Conservation (phyloP, 2,329 filamentous ascomycete genomes). For the Emericellopsis atlantica region DNA sequence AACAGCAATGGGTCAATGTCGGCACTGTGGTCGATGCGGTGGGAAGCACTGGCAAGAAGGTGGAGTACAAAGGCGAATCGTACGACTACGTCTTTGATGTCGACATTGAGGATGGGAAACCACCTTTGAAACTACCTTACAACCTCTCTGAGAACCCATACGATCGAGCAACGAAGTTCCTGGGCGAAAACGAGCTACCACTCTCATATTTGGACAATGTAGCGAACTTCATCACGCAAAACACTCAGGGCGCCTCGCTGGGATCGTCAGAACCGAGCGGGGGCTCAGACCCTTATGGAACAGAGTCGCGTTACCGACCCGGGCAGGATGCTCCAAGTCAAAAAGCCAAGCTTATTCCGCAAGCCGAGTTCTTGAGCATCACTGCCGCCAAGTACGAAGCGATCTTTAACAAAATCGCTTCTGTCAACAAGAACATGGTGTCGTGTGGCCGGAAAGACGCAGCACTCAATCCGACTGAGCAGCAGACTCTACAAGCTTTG, state of each 20-base stretch:
- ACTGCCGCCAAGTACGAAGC: slow-evolving; percentile 59
- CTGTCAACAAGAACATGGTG: slow-evolving; percentile 63
- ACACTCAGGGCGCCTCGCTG: slow-evolving; percentile 78
- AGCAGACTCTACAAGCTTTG: slow-evolving; percentile 48
- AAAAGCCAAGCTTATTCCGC: slow-evolving; percentile 54
- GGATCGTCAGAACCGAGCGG: slow-evolving; percentile 43
- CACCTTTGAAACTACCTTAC: slow-evolving; percentile 84
- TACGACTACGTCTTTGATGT: slow-evolving; percentile 97
- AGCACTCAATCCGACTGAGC: slow-evolving; percentile 60
- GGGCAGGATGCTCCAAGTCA: slow-evolving; percentile 31
- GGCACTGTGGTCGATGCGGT: slow-evolving; percentile 90
- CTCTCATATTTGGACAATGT: slow-evolving; percentile 83
- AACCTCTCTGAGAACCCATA: slow-evolving; percentile 90
- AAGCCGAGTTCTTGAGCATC: slow-evolving; percentile 68
- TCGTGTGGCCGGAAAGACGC: slow-evolving; percentile 59
- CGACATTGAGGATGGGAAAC: slow-evolving; percentile 89
- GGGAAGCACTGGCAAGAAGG: slow-evolving; percentile 69
- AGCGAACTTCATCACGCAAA: slow-evolving; percentile 81
- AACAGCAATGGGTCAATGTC: slow-evolving; percentile 70
- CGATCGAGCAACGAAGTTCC: slow-evolving; percentile 81
- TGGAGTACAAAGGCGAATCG: slow-evolving; percentile 67
- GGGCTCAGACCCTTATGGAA: slow-evolving; percentile 62
- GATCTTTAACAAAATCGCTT: slow-evolving; percentile 64
- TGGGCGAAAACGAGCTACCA: slow-evolving; percentile 78
- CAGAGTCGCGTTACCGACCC: slow-evolving; percentile 67